Evolutionary conservation across 1,284 basidiomycete species (phyloP).

Genomic region (Agroathelia rolfsii): DNA sequence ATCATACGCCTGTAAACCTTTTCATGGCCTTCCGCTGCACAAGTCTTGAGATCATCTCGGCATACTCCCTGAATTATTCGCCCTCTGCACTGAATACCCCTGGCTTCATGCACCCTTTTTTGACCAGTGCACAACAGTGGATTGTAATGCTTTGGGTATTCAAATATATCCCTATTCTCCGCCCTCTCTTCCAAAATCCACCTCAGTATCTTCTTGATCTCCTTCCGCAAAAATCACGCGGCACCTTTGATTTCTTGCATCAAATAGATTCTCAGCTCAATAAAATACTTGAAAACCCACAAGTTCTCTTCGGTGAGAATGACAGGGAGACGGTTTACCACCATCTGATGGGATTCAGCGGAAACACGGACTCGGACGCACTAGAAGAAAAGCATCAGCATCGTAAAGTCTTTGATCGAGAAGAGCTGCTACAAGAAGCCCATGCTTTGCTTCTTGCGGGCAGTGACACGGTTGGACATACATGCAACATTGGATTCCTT

Average conservation of each 20-base stretch:
- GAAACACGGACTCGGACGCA: constrained; percentile 10
- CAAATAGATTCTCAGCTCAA: constrained; percentile 23
- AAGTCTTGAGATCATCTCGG: constrained; percentile 26
- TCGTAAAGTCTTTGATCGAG: constrained; percentile 9
- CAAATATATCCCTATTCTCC: constrained; percentile 21
- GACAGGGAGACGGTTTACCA: constrained; percentile 21
- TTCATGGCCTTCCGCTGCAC: constrained; percentile 25
- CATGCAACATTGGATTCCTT: constrained; percentile 23
- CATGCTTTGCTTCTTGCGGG: constrained; percentile 25
- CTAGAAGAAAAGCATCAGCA: constrained; percentile 17
- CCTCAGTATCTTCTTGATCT: constrained; percentile 17
- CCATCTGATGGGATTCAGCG: constrained; percentile 21
- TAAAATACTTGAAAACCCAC: constrained; percentile 19
- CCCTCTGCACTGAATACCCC: constrained; percentile 19
- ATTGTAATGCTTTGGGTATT: constrained; percentile 20
- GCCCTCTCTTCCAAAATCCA: constrained; percentile 12
- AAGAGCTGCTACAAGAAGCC: constrained; percentile 25
- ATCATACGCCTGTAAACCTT: constrained; percentile 18
- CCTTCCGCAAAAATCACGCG: constrained; percentile 15
- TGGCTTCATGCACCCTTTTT: constrained; percentile 20
- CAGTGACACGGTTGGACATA: constrained; percentile 27
- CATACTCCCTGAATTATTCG: constrained; percentile 24
- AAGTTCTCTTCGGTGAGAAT: constrained; percentile 12
- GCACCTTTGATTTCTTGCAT: constrained; percentile 1
- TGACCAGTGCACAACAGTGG: constrained; percentile 18